Base-by-base conservation (phyloP, 2,329 filamentous ascomycete species). In the Talaromyces sp. region DNA sequence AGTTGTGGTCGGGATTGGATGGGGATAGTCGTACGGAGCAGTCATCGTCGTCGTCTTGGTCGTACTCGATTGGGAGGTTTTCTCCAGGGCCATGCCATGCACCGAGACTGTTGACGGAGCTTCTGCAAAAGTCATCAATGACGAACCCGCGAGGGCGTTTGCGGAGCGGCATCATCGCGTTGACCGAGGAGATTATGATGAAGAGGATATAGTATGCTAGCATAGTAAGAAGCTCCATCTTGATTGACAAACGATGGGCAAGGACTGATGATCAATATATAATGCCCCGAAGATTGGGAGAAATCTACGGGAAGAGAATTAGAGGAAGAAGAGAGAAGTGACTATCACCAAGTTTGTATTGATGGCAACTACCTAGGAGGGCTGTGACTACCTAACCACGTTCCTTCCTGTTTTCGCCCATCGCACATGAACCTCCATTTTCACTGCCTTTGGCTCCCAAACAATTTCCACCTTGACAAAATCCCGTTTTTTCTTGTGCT, bases 11-110 rank as follows among this genome's bases (percentile, higher is more conserved):
- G 6, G 87, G 81, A 70, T 89, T 85, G 31, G 81, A 81, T 11
- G 86, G 86, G 67, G 81, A 82, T 67, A 90, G 81, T 7, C 81
- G 84, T 67, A 90, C 77, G 67, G 79, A 81, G 67, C 82, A 82
- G 61, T 76, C 75, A n/a, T 80, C 63, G 70, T 85, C 85, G 13
- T 67, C 59, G 25, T 66, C 53, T 15, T 58, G 40, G 27, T 49
- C 58, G 38, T 67, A 67, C 13, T 81, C 83, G 27, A 85, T 74
- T 5, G 76, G 79, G 71, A 89, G 82, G 17, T 82, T 81, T 66
- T 90, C 87, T 56, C 88, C 87, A n/a, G 81, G 81, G 10, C 89
- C 88, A 73, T 90, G 88, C 84, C 87, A 91, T 74, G 86, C 83
- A 2, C 84, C 85, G 2, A 90, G 81, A 19, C 85, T 82, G 71